Evolutionary conservation across 192 early-diverging fungal genomes (phyloP), one percentile per base, ranked within the genome.

Genomic region (Backusella tarrabulga): DNA sequence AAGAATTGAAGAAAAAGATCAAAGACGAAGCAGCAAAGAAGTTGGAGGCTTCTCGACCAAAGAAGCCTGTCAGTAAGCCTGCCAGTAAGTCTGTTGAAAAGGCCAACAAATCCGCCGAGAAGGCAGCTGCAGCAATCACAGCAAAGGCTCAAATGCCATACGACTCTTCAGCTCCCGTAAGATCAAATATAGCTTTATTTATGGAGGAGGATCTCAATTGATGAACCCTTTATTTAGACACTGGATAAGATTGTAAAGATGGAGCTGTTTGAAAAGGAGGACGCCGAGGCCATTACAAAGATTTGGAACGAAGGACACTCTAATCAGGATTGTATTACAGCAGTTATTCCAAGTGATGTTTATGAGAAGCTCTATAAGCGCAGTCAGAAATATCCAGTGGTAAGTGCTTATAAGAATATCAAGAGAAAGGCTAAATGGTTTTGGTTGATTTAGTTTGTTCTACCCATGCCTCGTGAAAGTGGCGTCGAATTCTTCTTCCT

Each of bases 401-500:
- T 84, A 84, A 21, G 19, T 12, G 8, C 14, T 29, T 50, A 6
- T 50, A 6, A 7, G 6, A 19, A 50, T 40, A 21, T n/a, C 5
- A 11, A 63, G 26, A 2, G 17, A 23, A 1, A 11, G 0, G 9
- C 23, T 63, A 63, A 29, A 29, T 56, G 54, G 1, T 21, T 36
- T 36, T 8, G 17, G 11, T 50, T 15, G 5, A 1, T 3, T 35
- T 75, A 93, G 92, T 98, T 98, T 85, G 81, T 97, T 34, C 77
- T 98, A 7, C 97, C 97, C 32, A 78, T 97, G 60, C 92, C 94
- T 36, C 87, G 93, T 29, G 87, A 90, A 44, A 77, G 90, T 21
- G 97, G 95, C 23, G 88, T 95, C 34, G 97, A 98, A 80, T 92
- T 96, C 77, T 96, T 90, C 78, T 78, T 97, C 15, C 52, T 97